Conservation (phyloP, 495 filamentous ascomycete genomes). For the Cercophora sp. region DNA sequence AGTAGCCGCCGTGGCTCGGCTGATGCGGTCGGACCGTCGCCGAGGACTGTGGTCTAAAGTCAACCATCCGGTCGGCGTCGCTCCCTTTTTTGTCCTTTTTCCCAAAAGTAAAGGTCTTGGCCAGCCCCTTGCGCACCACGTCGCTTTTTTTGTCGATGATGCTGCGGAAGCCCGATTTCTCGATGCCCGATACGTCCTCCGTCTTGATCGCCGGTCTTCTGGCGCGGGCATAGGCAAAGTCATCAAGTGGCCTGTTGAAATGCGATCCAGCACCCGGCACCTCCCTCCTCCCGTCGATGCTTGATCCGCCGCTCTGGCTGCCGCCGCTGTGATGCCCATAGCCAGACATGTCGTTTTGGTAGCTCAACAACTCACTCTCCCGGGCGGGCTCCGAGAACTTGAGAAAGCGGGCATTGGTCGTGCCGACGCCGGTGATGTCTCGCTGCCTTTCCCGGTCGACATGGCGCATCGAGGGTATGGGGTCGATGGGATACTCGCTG, state of each 20-base stretch:
- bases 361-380: conserved; percentile 27
- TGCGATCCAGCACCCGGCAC: conserved; percentile 11
- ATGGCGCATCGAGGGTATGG: conserved; percentile 23
- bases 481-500: conserved; percentile 26
- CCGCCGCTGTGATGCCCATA: conserved; percentile 31
- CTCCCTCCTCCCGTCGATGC: conserved; percentile 31
- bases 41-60: conserved; percentile 32
- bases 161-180: conserved; percentile 47
- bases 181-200: conserved; percentile 47
- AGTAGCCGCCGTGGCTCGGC: not conserved
- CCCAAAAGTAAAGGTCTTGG: conserved; percentile 44
- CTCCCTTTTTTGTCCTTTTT: conserved; percentile 40
- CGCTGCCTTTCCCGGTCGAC: conserved; percentile 14
- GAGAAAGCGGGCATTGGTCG: conserved; percentile 38
- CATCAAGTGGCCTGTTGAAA: conserved; percentile 30
- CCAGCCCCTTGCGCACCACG: conserved; percentile 45
- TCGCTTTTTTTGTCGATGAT: conserved; percentile 53
- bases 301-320: conserved; percentile 40
- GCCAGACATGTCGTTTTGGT: conserved; percentile 23
- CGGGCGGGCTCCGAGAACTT: conserved; percentile 36
- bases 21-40: conserved; percentile 31
- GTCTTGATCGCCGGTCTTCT: conserved; percentile 42
- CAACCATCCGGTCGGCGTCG: conserved; percentile 14
- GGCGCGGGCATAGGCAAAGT: conserved; percentile 41
- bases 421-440: conserved; percentile 34